Conservation (phyloP, 345 rosid species). For the Ricinus communis region DNA sequence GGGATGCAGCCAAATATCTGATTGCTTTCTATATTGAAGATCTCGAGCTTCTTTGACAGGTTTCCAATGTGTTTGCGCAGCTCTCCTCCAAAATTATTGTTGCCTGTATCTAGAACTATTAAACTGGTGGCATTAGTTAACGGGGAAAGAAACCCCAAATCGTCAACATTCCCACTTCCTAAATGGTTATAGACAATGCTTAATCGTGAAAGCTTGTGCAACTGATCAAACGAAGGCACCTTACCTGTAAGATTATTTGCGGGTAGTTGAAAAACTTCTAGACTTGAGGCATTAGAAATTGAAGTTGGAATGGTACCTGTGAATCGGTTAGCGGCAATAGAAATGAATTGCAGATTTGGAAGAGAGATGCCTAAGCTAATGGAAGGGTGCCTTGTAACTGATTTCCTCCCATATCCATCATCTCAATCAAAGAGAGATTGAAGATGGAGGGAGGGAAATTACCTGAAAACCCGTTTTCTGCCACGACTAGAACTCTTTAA, state of each 20-base stretch:
- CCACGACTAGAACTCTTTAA: no score
- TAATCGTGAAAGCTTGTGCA: neutral
- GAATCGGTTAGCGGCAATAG: neutral
- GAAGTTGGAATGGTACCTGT: conserved; percentile 8
- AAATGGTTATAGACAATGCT: neutral
- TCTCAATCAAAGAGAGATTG: no score
- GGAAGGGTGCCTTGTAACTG: no score
- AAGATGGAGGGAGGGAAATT: no score
- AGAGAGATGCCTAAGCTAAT: no score
- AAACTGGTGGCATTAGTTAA: conserved; percentile 4
- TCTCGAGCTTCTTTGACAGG: neutral
- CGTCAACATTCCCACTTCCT: conserved; percentile 5
- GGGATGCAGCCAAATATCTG: conserved; percentile 11
- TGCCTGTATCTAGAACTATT: neutral
- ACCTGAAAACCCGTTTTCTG: no score
- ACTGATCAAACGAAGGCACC: neutral
- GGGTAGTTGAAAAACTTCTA: neutral
- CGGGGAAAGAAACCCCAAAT: conserved; percentile 9
- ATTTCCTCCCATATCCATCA: no score
- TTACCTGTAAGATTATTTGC: neutral
- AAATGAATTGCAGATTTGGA: conserved; percentile 1
- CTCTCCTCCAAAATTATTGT: conserved; percentile 6
- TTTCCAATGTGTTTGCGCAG: neutral
- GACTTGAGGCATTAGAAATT: conserved; percentile 12
- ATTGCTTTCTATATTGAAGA: neutral